Evolutionary conservation across 2,329 filamentous ascomycete species (phyloP).

Genomic region (Penicillium thymicola): DNA sequence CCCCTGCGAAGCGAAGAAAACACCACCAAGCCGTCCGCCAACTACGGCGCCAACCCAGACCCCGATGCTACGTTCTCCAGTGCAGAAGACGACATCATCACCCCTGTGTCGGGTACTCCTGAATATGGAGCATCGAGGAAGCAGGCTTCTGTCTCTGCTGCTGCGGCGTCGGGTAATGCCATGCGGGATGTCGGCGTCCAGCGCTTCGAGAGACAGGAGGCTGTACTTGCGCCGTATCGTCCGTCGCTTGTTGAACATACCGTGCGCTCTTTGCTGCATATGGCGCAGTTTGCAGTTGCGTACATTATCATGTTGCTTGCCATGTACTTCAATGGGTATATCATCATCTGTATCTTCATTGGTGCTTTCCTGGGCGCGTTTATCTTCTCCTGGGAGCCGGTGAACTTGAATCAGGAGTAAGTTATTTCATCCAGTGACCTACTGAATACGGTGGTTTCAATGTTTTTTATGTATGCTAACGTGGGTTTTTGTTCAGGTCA

Average conservation of each 20-base stretch:
- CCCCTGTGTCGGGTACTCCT: not conserved
- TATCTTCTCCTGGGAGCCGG: constrained; percentile 66
- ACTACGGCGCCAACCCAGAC: not conserved
- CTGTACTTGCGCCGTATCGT: constrained; percentile 37
- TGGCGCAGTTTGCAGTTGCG: constrained; percentile 68
- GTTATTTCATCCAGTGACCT: not conserved
- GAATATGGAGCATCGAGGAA: not conserved
- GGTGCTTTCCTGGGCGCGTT: constrained; percentile 71
- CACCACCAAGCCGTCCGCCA: not conserved
- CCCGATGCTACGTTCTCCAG: not conserved
- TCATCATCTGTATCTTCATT: constrained; percentile 78
- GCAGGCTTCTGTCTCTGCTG: not conserved
- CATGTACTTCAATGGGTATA: constrained; percentile 68
- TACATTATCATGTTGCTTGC: constrained; percentile 73
- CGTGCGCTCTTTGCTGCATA: constrained; percentile 64
- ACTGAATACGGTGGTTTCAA: no score
- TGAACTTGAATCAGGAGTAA: constrained; percentile 6
- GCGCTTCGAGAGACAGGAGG: not conserved
- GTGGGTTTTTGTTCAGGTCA: not conserved
- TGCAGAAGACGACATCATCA: not conserved
- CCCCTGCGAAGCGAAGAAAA: not conserved
- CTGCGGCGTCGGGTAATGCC: not conserved
- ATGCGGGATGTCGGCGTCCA: not conserved
- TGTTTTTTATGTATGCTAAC: not conserved
- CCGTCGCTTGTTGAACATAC: constrained; percentile 65